These are phyloP conservation scores for Leersia perrieri DNA, from an alignment of 176 grass and related monocot genomes.

Conservation along the genomic window DNA sequence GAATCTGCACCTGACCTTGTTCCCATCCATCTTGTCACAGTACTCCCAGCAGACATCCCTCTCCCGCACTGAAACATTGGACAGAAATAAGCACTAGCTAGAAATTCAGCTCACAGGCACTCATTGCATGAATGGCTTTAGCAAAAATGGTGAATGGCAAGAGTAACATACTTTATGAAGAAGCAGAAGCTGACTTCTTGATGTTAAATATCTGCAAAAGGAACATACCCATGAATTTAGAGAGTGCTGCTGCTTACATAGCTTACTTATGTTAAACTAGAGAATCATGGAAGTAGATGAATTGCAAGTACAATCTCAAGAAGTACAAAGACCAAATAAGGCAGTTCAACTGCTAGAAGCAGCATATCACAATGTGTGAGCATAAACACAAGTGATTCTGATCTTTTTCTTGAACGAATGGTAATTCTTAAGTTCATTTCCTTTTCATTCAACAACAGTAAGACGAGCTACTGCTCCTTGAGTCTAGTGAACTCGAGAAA, in stretches of 20 bases:
- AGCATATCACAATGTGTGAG: neutral
- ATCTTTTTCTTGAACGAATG: neutral
- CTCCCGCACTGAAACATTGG: slow-evolving; percentile 57
- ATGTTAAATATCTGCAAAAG: slow-evolving; percentile 31
- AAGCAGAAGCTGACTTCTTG: neutral
- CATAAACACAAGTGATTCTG: neutral
- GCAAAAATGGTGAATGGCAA: neutral
- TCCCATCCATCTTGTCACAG: slow-evolving; percentile 91
- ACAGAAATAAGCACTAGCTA: neutral
- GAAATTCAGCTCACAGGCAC: neutral
- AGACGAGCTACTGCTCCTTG: neutral
- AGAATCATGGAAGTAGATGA: neutral
- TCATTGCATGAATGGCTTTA: neutral
- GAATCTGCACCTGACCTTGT: slow-evolving; percentile 92
- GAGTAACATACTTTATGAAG: slow-evolving; percentile 35
- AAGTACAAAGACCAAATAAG: neutral
- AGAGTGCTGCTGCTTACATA: neutral
- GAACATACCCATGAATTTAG: neutral
- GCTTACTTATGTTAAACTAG: neutral
- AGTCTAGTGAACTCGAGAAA: slow-evolving; percentile 7
- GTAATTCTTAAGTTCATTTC: neutral
- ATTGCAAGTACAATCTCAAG: slow-evolving; percentile 4
- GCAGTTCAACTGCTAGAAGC: neutral
- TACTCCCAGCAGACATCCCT: slow-evolving; percentile 96
- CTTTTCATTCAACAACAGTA: neutral